Base-by-base conservation (phyloP, 1,139 yeast species). In the Suhomyces maxii region DNA sequence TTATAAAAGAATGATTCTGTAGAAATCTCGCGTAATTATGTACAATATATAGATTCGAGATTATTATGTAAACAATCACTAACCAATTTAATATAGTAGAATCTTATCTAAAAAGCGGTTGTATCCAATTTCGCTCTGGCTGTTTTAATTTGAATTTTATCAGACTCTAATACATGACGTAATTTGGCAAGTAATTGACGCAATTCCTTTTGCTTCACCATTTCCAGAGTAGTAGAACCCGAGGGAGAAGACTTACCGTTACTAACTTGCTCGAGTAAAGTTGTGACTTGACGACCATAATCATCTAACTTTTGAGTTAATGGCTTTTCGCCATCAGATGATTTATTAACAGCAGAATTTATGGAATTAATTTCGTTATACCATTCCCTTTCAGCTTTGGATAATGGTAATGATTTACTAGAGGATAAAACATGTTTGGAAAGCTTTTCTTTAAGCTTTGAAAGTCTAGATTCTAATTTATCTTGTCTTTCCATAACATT, bases 381-480 rank as follows among this genome's bases (percentile, higher is more conserved):
- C 77, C 78, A 75, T 5, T 48, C 44, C 39, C 54, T 61, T 50
- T 75, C 80, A 6, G 66, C 66, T 5, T 57, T 53, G 0, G 77
- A 69, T 18, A 73, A 53, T 4, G 77, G 77, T 10, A 68, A 50
- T 1, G 64, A 50, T 10, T 58, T 54, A 36, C 57, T 61, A 10
- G 58, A 44, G 13, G 55, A 53, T 38, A 63, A 63, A 6, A 66
- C 54, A 10, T 63, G 55, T 4, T 53, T 51, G n/a, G 57, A 54
- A 6, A 73, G 49, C 42, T 57, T 64, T 5, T 48, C 44, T 42
- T 67, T 67, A 26, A 72, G 46, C 1, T 26, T 34, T 2, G 52
- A 44, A 13, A 65, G 53, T 45, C 67, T 64, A 3, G 46, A 43
- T 23, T 58, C 54, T 14, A 72, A 52, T 8, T 39, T 37, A 0